phyloP scores from a whole-genome alignment of 108 stramenopile genomes.

The Discostella pseudostelligera region DNA sequence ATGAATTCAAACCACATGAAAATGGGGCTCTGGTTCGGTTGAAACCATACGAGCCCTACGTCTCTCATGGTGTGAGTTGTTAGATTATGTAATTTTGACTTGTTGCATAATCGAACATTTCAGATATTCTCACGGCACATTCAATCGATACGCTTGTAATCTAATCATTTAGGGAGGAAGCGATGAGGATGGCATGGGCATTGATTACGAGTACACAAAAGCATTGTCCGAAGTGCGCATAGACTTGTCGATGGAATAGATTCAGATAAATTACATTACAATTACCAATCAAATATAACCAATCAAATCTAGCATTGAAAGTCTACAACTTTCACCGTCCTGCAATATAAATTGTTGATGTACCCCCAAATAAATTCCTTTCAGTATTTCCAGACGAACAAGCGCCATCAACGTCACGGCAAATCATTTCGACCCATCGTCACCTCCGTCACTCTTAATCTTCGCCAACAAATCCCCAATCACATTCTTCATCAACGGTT shows the following conservation, averaged over 20 bases:
- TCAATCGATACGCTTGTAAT: too few species aligned
- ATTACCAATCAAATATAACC: too few species aligned
- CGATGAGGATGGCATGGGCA: constrained; percentile 28
- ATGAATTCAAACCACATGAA: constrained; percentile 22
- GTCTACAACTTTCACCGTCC: too few species aligned
- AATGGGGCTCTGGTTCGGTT: constrained; percentile 37
- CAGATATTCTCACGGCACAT: not conserved
- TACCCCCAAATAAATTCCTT: too few species aligned
- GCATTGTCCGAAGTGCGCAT: constrained; percentile 34
- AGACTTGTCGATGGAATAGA: constrained; percentile 24
- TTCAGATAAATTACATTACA: too few species aligned
- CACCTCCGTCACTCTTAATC: constrained; percentile 42
- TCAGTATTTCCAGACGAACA: too few species aligned
- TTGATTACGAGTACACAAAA: constrained; percentile 43
- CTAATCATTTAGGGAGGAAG: constrained; percentile 18
- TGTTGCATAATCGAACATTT: not conserved
- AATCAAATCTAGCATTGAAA: too few species aligned
- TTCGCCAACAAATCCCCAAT: constrained; percentile 71
- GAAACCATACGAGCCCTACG: constrained; percentile 43
- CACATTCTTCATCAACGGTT: constrained; percentile 80
- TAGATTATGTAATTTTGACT: not conserved
- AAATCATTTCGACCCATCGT: too few species aligned
- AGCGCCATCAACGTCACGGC: too few species aligned
- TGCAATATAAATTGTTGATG: too few species aligned
- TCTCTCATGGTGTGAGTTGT: constrained; percentile 28